Evolutionary conservation across 139 green algal genomes (phyloP).

Genomic region (Mychonastes homosphaera): DNA sequence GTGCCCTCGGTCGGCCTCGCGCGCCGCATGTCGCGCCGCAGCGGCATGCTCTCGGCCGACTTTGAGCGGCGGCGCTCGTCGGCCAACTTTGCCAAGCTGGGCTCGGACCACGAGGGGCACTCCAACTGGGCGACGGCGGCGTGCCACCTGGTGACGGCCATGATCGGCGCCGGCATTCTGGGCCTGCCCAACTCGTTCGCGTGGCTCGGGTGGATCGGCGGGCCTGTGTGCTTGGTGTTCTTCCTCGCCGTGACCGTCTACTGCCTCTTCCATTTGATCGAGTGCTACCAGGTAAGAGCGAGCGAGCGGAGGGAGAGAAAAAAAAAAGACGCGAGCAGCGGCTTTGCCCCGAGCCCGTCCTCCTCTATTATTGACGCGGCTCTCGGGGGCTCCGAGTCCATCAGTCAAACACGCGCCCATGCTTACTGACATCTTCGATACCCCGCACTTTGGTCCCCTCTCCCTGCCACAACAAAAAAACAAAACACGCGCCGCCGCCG

Average conservation of each 20-base stretch:
- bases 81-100: no score
- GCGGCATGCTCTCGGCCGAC: no score
- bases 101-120: no score
- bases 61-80: no score
- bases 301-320: no score
- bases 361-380: not conserved
- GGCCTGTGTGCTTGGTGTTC: not conserved
- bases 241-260: slow-evolving; percentile 12
- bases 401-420: not conserved
- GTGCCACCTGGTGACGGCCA: slow-evolving; percentile 5
- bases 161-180: slow-evolving; percentile 14
- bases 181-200: slow-evolving; percentile 7
- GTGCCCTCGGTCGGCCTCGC: no score
- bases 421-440: slow-evolving; percentile 1
- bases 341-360: not conserved
- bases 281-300: slow-evolving; percentile 12
- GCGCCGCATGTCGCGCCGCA: no score
- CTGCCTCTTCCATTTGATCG: not conserved
- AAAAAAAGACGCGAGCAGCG: not conserved
- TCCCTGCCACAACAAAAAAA: not conserved
- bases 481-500: not conserved
- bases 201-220: slow-evolving; percentile 8
- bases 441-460: not conserved
- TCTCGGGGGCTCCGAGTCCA: not conserved
- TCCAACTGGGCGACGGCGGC: not conserved